Evolutionary conservation across 179 eudicot genomes (phyloP).

Genomic region (Beta corolliflora): DNA sequence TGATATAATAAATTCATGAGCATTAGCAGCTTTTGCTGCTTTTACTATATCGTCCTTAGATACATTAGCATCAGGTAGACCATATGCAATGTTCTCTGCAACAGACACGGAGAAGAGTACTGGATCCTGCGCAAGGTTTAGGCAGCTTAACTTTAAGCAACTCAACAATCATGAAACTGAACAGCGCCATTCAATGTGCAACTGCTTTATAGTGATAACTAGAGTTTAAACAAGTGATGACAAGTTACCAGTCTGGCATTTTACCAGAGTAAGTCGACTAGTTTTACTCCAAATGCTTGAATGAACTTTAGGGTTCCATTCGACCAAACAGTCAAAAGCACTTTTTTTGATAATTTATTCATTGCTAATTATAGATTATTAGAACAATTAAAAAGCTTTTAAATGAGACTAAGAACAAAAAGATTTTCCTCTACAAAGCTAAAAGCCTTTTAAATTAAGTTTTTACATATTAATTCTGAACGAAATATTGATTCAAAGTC

Average conservation of each 20-base stretch:
- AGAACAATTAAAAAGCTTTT: not conserved
- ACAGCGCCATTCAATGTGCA: not conserved
- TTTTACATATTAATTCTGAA: not conserved
- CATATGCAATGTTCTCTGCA: conserved; percentile 98
- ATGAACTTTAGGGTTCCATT: not conserved
- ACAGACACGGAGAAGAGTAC: conserved; percentile 93
- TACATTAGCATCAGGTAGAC: conserved; percentile 85
- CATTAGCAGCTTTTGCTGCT: conserved; percentile 99
- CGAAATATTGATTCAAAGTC: not conserved
- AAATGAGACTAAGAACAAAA: not conserved
- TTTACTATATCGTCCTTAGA: conserved; percentile 85
- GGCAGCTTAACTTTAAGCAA: conserved; percentile 3
- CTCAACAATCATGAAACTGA: not conserved
- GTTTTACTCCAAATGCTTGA: not conserved
- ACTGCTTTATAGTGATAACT: too few species aligned
- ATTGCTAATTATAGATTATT: not conserved
- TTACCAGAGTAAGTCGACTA: not conserved
- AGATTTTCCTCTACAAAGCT: not conserved
- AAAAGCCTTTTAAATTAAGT: not conserved
- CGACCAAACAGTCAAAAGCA: not conserved
- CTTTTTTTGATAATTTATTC: not conserved
- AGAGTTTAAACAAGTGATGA: not conserved
- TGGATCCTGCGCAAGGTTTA: conserved; percentile 69
- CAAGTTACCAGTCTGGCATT: not conserved
- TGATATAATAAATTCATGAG: conserved; percentile 93